Percentiles rank a stretch among this genome's conserved stretches.
Conservation (phyloP, 148 eudicot genomes). For the Nyssa sinensis region DNA sequence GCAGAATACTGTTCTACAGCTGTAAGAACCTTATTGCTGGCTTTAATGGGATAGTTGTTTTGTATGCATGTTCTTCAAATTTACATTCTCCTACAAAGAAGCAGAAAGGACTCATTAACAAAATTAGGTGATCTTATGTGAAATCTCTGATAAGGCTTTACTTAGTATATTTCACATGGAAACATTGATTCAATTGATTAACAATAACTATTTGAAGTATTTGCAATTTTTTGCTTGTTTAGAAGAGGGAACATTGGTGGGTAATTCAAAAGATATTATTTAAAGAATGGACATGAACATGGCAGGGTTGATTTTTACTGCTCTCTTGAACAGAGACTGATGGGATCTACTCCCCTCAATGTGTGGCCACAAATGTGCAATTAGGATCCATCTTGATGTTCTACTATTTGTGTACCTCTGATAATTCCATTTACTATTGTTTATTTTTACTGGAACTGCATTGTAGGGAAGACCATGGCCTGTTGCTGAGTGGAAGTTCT, state of each 20-base stretch:
- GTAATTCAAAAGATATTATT: background rate
- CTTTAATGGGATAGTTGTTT: background rate
- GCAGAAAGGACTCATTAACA: background rate
- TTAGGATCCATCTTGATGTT: background rate
- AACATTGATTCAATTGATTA: background rate
- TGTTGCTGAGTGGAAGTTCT: constrained; percentile 86
- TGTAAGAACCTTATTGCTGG: constrained; percentile 46
- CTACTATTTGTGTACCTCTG: background rate
- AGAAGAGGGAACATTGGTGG: background rate
- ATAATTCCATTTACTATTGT: constrained; percentile 5
- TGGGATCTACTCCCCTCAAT: background rate
- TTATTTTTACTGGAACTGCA: constrained; percentile 15
- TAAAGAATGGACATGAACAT: background rate
- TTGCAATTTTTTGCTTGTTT: background rate
- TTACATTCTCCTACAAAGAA: too few species aligned
- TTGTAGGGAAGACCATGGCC: constrained; percentile 95
- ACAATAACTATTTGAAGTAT: background rate
- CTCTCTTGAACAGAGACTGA: background rate
- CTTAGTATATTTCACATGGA: background rate
- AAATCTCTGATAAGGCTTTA: background rate
- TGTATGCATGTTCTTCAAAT: background rate
- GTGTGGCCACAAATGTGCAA: background rate
- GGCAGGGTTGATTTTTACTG: background rate
- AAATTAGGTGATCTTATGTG: background rate
- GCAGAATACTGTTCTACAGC: constrained; percentile 79